Conservation (phyloP, 2,329 filamentous ascomycete species). For the Endoconidiophora laricicola region DNA sequence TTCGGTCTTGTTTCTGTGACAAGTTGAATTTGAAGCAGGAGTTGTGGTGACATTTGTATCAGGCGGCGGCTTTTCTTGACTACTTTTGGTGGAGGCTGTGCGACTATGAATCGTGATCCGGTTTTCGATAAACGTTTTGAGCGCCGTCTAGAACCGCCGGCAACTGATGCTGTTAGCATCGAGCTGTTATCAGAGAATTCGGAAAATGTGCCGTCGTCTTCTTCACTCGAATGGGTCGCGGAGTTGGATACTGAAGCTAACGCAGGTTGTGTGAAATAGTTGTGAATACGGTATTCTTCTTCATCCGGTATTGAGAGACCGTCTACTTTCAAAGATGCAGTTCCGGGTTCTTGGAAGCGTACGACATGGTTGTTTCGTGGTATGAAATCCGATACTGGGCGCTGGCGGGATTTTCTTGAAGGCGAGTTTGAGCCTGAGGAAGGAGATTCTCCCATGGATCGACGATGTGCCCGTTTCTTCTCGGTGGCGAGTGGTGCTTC, state of each 20-base stretch:
- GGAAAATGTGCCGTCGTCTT: constrained; percentile 25
- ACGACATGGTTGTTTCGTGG: constrained; percentile 27
- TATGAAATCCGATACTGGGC: constrained; percentile 24
- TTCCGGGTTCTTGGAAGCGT: constrained; percentile 25
- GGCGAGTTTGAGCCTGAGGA: not conserved
- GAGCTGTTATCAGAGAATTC: constrained; percentile 30
- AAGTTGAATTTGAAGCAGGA: constrained; percentile 56
- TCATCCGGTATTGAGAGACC: constrained; percentile 6
- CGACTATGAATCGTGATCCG: constrained; percentile 49
- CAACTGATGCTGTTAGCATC: constrained; percentile 17
- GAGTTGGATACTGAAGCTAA: constrained; percentile 3
- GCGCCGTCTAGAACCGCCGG: constrained; percentile 13
- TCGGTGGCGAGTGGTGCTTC: not conserved
- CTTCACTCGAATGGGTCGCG: constrained; percentile 26
- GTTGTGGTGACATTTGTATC: constrained; percentile 47
- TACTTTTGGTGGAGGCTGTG: constrained; percentile 46
- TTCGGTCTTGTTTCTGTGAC: constrained; percentile 44
- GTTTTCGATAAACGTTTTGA: constrained; percentile 12
- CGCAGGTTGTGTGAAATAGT: constrained; percentile 5
- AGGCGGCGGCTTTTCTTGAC: constrained; percentile 47
- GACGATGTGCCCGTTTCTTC: not conserved
- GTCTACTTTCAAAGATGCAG: not conserved
- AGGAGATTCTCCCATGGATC: constrained; percentile 3
- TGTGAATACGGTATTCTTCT: constrained; percentile 10
- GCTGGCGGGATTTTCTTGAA: constrained; percentile 14